These are phyloP conservation scores for Zymoseptoria passerinii DNA, from an alignment of 2,329 filamentous ascomycete species.

Conservation along the genomic window DNA sequence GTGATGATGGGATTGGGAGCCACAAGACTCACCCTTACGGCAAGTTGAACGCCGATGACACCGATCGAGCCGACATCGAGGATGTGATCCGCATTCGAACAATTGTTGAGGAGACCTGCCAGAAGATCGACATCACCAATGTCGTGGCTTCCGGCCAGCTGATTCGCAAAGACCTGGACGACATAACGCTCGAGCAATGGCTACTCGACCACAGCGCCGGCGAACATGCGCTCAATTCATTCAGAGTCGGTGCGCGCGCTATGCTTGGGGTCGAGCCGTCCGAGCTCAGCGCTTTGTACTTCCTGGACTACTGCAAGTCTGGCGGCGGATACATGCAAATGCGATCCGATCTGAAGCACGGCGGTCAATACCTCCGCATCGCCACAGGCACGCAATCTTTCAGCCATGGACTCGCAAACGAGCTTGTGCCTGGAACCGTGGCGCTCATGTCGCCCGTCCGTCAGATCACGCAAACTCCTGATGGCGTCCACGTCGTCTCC, in stretches of 20 bases:
- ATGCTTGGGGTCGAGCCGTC: slow-evolving; percentile 45
- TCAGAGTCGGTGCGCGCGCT: slow-evolving; percentile 41
- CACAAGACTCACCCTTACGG: slow-evolving; percentile 29
- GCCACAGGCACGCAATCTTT: slow-evolving; percentile 42
- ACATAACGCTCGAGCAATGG: slow-evolving; percentile 35
- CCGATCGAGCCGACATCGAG: slow-evolving; percentile 13
- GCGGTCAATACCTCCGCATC: slow-evolving; percentile 47
- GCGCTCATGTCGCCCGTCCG: slow-evolving; percentile 19
- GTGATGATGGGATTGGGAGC: slow-evolving; percentile 34
- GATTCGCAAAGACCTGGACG: slow-evolving; percentile 27
- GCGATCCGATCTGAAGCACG: slow-evolving; percentile 45
- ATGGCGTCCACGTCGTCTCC: slow-evolving; percentile 20
- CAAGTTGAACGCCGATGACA: slow-evolving; percentile 18
- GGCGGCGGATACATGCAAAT: slow-evolving; percentile 46
- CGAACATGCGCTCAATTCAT: slow-evolving; percentile 30
- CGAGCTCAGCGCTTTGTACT: slow-evolving; percentile 46
- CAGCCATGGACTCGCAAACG: slow-evolving; percentile 30
- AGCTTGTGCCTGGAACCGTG: slow-evolving; percentile 23
- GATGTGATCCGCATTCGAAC: slow-evolving; percentile 31
- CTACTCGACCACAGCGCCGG: slow-evolving; percentile 27
- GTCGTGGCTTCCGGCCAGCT: slow-evolving; percentile 22
- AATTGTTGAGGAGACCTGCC: slow-evolving; percentile 33
- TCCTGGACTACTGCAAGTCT: slow-evolving; percentile 49
- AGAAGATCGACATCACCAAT: slow-evolving; percentile 22
- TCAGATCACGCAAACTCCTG: slow-evolving; percentile 12